Conservation (phyloP, 345 rosid genomes). For the Populus tremula region DNA sequence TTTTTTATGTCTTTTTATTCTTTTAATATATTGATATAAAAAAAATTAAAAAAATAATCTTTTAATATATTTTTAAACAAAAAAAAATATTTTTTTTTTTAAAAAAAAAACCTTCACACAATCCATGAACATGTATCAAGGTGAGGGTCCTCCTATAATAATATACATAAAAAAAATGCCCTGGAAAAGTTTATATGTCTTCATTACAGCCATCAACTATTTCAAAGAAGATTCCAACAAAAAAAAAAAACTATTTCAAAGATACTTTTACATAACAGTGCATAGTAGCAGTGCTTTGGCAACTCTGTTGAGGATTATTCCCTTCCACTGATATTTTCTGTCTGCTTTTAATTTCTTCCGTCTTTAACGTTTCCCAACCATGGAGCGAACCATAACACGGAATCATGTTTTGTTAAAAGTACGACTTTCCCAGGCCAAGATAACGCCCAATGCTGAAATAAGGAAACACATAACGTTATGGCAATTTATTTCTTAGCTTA, state of each 20-base stretch:
- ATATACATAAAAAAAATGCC: too few species aligned
- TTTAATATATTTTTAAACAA: too few species aligned
- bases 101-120: too few species aligned
- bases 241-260: too few species aligned
- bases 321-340: background rate
- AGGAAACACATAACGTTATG: background rate
- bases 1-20: too few species aligned
- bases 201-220: background rate
- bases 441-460: background rate
- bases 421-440: background rate
- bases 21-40: too few species aligned
- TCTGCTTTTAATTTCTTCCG: background rate
- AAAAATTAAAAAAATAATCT: too few species aligned
- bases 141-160: too few species aligned
- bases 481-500: background rate
- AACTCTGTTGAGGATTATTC: background rate
- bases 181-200: background rate
- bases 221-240: background rate
- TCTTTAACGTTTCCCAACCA: background rate
- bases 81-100: too few species aligned
- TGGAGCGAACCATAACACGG: background rate
- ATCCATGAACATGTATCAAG: too few species aligned
- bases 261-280: background rate
- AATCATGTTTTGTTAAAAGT: background rate
- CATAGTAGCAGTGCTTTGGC: background rate